These are phyloP conservation scores for Mucor mucedo DNA, from an alignment of 371 early-diverging fungal genomes.

Conservation along the genomic window DNA sequence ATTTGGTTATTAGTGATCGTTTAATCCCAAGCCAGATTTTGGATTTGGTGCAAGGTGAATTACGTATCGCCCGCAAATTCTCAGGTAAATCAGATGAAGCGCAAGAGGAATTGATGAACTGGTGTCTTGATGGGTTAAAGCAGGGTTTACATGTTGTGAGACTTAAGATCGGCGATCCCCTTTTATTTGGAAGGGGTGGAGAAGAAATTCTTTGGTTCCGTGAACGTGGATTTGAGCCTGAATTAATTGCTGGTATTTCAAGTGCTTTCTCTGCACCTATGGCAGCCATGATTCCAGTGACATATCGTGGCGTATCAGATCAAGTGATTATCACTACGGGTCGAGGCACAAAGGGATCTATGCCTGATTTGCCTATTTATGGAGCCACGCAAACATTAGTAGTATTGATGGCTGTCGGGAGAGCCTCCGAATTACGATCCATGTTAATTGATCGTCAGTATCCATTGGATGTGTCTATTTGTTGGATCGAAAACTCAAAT, in stretches of 20 bases:
- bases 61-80: conserved; percentile 75
- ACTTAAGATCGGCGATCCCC: conserved; percentile 90
- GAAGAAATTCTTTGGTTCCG: conserved; percentile 85
- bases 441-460: conserved; percentile 62
- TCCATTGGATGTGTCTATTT: conserved; percentile 63
- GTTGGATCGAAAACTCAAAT: conserved; percentile 76
- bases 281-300: conserved; percentile 77
- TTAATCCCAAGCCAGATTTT: conserved; percentile 74
- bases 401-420: conserved; percentile 83
- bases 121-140: conserved; percentile 72
- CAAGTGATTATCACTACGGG: conserved; percentile 85
- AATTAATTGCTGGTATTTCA: conserved; percentile 82
- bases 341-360: conserved; percentile 69
- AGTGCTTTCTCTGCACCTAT: conserved; percentile 77
- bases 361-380: conserved; percentile 77
- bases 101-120: conserved; percentile 70
- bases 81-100: conserved; percentile 62
- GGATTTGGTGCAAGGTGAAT: conserved; percentile 62
- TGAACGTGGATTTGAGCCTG: conserved; percentile 67
- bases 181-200: conserved; percentile 91
- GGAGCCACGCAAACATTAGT: conserved; percentile 74
- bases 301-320: conserved; percentile 80
- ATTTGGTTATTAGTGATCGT: conserved; percentile 83
- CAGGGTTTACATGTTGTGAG: conserved; percentile 78
- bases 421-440: conserved; percentile 63